Evolutionary conservation across 2,329 filamentous ascomycete species (phyloP).

Genomic region (Fusarium multiceps): DNA sequence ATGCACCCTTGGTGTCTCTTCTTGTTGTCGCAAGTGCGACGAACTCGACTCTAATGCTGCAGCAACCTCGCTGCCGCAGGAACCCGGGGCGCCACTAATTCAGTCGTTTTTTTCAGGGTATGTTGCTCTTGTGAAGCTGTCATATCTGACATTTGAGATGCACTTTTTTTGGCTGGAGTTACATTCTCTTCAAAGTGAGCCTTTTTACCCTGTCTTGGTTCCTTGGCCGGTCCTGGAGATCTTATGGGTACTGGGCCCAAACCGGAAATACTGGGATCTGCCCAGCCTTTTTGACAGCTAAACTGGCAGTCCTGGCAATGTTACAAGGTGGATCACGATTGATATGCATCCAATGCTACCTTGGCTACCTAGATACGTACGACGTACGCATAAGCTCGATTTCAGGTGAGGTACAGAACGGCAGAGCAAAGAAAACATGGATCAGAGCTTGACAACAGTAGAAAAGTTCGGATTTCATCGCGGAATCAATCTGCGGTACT

Average conservation of each 20-base stretch:
- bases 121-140: background rate
- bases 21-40: slow-evolving; percentile 26
- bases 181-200: background rate
- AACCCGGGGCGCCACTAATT: slow-evolving; percentile 34
- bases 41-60: slow-evolving; percentile 13
- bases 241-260: background rate
- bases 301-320: background rate
- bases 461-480: background rate
- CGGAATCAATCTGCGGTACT: background rate
- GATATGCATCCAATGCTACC: background rate
- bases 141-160: background rate
- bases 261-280: background rate
- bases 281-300: background rate
- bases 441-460: background rate
- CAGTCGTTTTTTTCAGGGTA: background rate
- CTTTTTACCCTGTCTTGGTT: background rate
- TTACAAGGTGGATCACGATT: background rate
- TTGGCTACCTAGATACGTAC: background rate
- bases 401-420: slow-evolving; percentile 4
- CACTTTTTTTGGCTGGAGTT: background rate
- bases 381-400: background rate
- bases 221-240: background rate
- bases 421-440: background rate
- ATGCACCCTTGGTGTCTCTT: slow-evolving; percentile 24
- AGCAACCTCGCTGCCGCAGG: slow-evolving; percentile 34